phyloP scores from a whole-genome alignment of 2,329 filamentous ascomycete species.

The Sclerotinia minor region DNA sequence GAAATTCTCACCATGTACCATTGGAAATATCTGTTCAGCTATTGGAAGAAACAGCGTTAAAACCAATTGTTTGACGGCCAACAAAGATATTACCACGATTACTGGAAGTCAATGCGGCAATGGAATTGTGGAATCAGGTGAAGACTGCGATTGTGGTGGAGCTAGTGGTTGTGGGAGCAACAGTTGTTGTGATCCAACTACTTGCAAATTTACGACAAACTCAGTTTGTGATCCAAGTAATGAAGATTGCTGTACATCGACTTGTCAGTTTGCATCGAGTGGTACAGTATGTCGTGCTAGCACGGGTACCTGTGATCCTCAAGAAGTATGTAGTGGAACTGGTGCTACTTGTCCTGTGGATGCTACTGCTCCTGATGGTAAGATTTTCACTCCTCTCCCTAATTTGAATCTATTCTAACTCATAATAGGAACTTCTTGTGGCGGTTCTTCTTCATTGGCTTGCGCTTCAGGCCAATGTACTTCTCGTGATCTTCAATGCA shows the following conservation, averaged over 20 bases:
- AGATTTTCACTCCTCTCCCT: conserved; percentile 19
- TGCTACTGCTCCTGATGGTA: conserved; percentile 65
- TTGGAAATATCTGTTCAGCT: conserved; percentile 92
- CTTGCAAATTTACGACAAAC: conserved; percentile 74
- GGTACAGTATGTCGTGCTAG: conserved; percentile 77
- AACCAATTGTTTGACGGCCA: conserved; percentile 76
- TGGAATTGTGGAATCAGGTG: conserved; percentile 90
- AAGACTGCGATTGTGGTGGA: conserved; percentile 96
- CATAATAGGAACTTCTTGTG: conserved; percentile 60
- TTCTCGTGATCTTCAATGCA: conserved; percentile 85
- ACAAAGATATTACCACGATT: conserved; percentile 78
- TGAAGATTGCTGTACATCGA: conserved; percentile 73
- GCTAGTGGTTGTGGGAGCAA: conserved; percentile 69
- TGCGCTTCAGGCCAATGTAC: conserved; percentile 96
- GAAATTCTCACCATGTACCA: conserved; percentile 80
- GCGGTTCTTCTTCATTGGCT: conserved; percentile 55
- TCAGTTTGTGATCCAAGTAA: conserved; percentile 80
- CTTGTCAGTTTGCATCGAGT: conserved; percentile 67
- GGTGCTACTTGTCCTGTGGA: conserved; percentile 74
- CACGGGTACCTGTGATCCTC: conserved; percentile 79
- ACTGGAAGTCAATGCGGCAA: conserved; percentile 88
- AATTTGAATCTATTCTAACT: conserved; percentile 27
- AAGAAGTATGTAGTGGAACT: conserved; percentile 77
- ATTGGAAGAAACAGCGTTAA: conserved; percentile 76
- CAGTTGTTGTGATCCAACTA: conserved; percentile 77